phyloP scores from a whole-genome alignment of 2,329 filamentous ascomycete species.

The Stagonosporopsis cucurbitacearum region DNA sequence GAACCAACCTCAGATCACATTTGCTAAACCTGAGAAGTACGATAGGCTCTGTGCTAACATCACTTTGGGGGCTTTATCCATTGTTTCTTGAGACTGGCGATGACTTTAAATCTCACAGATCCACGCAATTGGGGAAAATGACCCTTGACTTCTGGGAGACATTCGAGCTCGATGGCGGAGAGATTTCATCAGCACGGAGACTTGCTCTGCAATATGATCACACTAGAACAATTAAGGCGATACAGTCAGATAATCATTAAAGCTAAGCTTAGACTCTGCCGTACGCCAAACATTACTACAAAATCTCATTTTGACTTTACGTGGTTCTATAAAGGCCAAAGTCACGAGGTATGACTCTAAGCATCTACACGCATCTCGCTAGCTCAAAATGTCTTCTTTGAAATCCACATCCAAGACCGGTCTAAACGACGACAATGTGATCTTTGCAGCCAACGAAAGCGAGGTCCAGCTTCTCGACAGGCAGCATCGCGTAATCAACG shows the following conservation, averaged over 20 bases:
- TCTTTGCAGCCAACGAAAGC: conserved; percentile 14
- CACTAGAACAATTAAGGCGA: background rate
- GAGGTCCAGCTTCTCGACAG: conserved; percentile 11
- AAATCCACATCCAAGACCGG: conserved; percentile 7
- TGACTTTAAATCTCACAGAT: background rate
- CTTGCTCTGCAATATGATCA: background rate
- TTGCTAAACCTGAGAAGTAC: conserved; percentile 20
- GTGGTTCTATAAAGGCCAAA: too few species aligned
- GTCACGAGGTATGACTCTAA: too few species aligned
- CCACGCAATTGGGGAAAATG: background rate
- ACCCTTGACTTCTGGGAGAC: background rate
- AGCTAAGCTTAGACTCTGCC: too few species aligned
- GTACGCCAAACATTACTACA: background rate
- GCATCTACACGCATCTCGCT: background rate
- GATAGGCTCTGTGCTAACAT: conserved; percentile 11
- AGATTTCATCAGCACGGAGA: background rate
- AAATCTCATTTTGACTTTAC: too few species aligned
- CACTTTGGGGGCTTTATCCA: background rate
- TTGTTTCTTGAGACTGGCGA: background rate
- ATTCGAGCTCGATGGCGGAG: too few species aligned
- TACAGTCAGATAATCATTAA: background rate
- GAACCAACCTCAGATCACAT: conserved; percentile 12
- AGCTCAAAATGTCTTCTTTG: background rate
- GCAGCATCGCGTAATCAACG: conserved; percentile 13
- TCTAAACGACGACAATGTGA: conserved; percentile 20